Evolutionary conservation across 2,329 filamentous ascomycete species (phyloP), one percentile per base, ranked within the genome.

Genomic region (Penicillium janthinellum): DNA sequence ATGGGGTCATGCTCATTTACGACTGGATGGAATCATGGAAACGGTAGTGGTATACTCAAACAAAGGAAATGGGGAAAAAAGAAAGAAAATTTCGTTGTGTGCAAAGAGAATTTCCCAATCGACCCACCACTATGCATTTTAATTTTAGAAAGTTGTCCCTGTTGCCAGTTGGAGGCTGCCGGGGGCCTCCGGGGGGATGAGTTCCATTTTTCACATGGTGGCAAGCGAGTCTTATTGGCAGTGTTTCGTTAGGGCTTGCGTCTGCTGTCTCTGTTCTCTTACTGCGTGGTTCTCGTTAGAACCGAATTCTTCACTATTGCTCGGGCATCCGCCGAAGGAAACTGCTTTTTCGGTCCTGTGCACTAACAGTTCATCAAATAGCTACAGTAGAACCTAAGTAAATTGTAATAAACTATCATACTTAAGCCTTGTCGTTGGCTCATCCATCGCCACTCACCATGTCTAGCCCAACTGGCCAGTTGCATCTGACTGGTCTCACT

Each of bases 401-500:
- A 31, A 31, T 31, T 31, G 28, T 31, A 31, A 31, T 31, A 31
- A 4, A 28, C 25, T 31, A 1, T 10, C 4, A 1, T 2, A 15
- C 44, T 47, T 31, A 31, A 20, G 25, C 22, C 31, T 31, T 28
- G 1, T 25, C 25, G 14, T 47, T 47, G 22, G 44, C 44, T 31
- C 28, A 31, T n/a, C 28, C 44, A 28, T 31, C n/a, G 44, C 44
- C 25, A 25, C 31, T 28, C 44, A 11, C 12, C 14, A 31, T 28
- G 25, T n/a, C 15, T 31, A 28, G 44, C 2, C 44, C 44, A 15
- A 31, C 28, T 22, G 49, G 35, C 14, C 47, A 31, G 31, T 14
- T 17, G 14, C 22, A 52, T 44, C 38, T 52, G 55, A 57, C 55
- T 44, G 48, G 55, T 57, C 47, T 20, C 20, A 28, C 20, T 50